These are phyloP conservation scores for Fraxinus americana DNA, from an alignment of 257 asterid genomes.

Conservation along the genomic window DNA sequence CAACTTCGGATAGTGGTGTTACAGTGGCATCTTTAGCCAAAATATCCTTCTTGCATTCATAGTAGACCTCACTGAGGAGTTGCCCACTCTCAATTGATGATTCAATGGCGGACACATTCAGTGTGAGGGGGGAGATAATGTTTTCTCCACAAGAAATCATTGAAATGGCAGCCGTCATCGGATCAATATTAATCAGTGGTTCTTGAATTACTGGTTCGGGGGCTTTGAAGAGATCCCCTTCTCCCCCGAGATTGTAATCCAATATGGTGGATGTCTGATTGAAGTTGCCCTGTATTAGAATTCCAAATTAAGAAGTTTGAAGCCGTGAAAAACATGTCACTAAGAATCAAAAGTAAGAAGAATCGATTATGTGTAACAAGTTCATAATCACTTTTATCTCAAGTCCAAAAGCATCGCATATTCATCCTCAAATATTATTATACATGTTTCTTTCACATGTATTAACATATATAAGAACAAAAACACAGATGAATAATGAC, in stretches of 20 bases:
- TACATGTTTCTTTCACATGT: no score
- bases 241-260: slow-evolving; percentile 83
- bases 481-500: not conserved
- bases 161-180: slow-evolving; percentile 72
- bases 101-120: slow-evolving; percentile 68
- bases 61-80: slow-evolving; percentile 76
- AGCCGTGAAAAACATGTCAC: not conserved
- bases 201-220: slow-evolving; percentile 72
- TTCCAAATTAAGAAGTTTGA: slow-evolving; percentile 2
- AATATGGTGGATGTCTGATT: slow-evolving; percentile 44
- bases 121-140: slow-evolving; percentile 57
- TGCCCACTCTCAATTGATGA: slow-evolving; percentile 70
- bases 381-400: not conserved
- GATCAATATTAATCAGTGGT: slow-evolving; percentile 67
- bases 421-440: not conserved
- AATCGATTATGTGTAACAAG: not conserved
- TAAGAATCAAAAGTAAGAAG: not conserved
- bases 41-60: slow-evolving; percentile 87
- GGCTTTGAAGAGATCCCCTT: slow-evolving; percentile 86
- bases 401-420: not conserved
- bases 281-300: slow-evolving; percentile 38
- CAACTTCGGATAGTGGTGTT: slow-evolving; percentile 55
- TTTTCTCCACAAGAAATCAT: slow-evolving; percentile 89
- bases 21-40: slow-evolving; percentile 80
- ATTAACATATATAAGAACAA: not conserved